Percentiles rank a stretch among this genome's conserved stretches.
phyloP scores from a whole-genome alignment of 192 early-diverging fungal genomes.

The Coemansia sp. region DNA sequence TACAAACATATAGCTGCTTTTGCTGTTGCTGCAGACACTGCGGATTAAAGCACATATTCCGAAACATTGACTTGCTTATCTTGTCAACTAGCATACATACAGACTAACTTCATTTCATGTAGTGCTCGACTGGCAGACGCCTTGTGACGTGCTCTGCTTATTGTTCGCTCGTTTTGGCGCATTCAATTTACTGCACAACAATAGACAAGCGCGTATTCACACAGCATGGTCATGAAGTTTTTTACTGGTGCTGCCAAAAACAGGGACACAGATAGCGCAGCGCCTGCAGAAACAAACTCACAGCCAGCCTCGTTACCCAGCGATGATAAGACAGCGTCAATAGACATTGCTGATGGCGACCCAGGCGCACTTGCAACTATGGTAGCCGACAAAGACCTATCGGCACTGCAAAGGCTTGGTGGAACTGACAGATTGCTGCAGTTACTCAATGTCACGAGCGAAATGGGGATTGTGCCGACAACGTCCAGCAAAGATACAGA shows the following conservation, averaged over 20 bases:
- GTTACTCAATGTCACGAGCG: constrained; percentile 23
- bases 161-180: background rate
- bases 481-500: background rate
- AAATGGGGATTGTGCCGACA: constrained; percentile 25
- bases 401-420: constrained; percentile 30
- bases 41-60: too few species aligned
- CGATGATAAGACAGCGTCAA: background rate
- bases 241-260: too few species aligned
- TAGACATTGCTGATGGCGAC: constrained; percentile 5
- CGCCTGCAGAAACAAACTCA: too few species aligned
- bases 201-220: background rate
- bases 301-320: too few species aligned
- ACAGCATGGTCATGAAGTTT: background rate
- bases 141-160: background rate
- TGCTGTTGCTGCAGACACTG: too few species aligned
- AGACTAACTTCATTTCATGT: background rate
- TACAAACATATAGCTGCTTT: too few species aligned
- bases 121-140: too few species aligned
- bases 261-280: too few species aligned
- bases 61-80: too few species aligned
- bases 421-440: constrained; percentile 34
- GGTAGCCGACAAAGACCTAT: constrained; percentile 43
- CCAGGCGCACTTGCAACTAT: constrained; percentile 29
- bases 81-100: background rate
- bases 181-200: background rate